Percentiles rank a stretch among this genome's conserved stretches.
Evolutionary conservation across 1,139 yeast genomes (phyloP).

Genomic region (Candida smagusa): DNA sequence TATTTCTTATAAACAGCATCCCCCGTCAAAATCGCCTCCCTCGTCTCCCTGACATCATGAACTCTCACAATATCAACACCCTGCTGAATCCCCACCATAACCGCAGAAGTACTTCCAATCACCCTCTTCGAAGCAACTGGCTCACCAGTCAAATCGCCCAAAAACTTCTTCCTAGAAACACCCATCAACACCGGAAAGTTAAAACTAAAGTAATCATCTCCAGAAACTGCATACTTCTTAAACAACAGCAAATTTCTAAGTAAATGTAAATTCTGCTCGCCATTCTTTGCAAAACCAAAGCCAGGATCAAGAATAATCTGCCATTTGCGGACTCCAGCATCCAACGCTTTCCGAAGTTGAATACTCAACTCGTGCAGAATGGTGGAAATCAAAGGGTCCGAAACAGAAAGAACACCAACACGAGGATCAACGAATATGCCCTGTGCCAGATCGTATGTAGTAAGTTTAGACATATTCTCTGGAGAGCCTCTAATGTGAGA

Average conservation of each 20-base stretch:
- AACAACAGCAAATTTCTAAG: constrained; percentile 57
- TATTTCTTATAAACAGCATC: constrained; percentile 68
- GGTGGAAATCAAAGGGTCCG: constrained; percentile 39
- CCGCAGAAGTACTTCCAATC: constrained; percentile 74
- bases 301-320: constrained; percentile 94
- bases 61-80: constrained; percentile 83
- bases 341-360: constrained; percentile 55
- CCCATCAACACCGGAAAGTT: constrained; percentile 73
- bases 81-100: constrained; percentile 70
- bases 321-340: constrained; percentile 76
- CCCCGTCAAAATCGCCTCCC: constrained; percentile 62
- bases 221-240: constrained; percentile 45
- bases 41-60: constrained; percentile 73
- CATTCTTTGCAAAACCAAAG: constrained; percentile 83
- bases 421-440: constrained; percentile 36
- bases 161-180: constrained; percentile 82
- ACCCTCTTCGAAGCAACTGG: constrained; percentile 54
- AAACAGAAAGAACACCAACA: constrained; percentile 17
- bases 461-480: constrained; percentile 62
- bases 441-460: constrained; percentile 47
- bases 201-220: constrained; percentile 36
- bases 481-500: constrained; percentile 88
- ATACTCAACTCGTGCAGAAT: constrained; percentile 62
- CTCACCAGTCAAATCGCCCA: constrained; percentile 62
- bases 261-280: constrained; percentile 63